phyloP scores from a whole-genome alignment of 495 filamentous ascomycete species.

The Hyaloscypha bicolor region DNA sequence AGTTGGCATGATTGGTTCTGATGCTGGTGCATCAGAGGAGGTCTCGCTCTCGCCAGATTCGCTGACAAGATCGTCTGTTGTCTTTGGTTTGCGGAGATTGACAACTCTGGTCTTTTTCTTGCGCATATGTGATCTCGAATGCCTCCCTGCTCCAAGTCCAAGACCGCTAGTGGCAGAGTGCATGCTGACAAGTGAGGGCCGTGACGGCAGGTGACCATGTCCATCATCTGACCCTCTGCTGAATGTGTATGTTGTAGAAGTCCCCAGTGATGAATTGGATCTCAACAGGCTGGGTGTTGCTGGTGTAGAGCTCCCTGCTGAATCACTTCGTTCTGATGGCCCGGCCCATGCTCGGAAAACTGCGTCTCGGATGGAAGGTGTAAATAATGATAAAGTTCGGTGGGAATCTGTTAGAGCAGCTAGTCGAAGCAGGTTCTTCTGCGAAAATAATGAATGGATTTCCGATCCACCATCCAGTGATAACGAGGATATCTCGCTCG shows the following conservation, averaged over 20 bases:
- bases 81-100: conserved; percentile 66
- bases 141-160: conserved; percentile 62
- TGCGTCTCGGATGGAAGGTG: conserved; percentile 77
- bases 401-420: conserved; percentile 79
- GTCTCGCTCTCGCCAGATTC: conserved; percentile 45
- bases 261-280: conserved; percentile 63
- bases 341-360: conserved; percentile 92
- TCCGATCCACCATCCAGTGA: conserved; percentile 76
- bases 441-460: conserved; percentile 81
- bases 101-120: conserved; percentile 94
- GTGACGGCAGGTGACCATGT: conserved; percentile 45
- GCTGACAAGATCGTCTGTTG: conserved; percentile 36
- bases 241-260: conserved; percentile 65
- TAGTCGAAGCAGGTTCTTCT: conserved; percentile 82
- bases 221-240: conserved; percentile 53
- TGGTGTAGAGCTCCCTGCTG: conserved; percentile 55
- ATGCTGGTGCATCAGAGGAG: conserved; percentile 32
- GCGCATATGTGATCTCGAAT: conserved; percentile 64
- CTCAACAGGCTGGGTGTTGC: conserved; percentile 57
- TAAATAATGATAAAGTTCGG: conserved; percentile 83
- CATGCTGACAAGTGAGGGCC: conserved; percentile 48
- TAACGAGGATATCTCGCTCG: conserved; percentile 70
- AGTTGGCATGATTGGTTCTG: conserved; percentile 43
- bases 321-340: conserved; percentile 69
- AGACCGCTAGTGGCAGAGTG: conserved; percentile 61